These are phyloP conservation scores for Anethum foeniculum DNA, from an alignment of 140 eudicot species.

Conservation along the genomic window DNA sequence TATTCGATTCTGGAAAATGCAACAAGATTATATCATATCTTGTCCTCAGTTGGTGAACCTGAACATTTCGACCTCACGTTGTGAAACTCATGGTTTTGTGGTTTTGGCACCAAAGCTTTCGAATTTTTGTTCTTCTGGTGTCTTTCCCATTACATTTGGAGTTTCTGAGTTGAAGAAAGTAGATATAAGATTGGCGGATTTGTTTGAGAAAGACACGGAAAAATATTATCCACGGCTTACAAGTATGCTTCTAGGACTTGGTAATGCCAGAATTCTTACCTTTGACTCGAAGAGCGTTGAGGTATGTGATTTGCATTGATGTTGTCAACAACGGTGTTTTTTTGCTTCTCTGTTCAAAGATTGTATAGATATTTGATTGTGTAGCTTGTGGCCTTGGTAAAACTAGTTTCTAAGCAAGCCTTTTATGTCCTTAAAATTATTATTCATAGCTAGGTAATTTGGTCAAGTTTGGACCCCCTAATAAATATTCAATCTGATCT, in stretches of 20 bases:
- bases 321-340: not conserved
- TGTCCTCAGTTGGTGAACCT: not conserved
- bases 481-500: not conserved
- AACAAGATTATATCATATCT: not conserved
- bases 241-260: not conserved
- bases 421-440: not conserved
- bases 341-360: not conserved
- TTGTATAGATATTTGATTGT: not conserved
- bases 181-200: no score
- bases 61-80: not conserved
- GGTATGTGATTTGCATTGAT: not conserved
- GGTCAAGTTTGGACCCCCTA: not conserved
- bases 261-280: not conserved
- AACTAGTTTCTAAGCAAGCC: not conserved
- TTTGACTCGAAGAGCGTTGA: not conserved
- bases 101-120: not conserved
- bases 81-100: not conserved
- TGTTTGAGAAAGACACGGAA: not conserved
- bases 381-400: not conserved
- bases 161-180: not conserved
- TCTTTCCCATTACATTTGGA: not conserved
- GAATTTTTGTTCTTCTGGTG: not conserved
- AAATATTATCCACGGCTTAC: not conserved
- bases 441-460: not conserved
- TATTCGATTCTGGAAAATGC: not conserved